Evolutionary conservation across 208 protist genomes (phyloP).

Genomic region (Wallacemonas rigidus): DNA sequence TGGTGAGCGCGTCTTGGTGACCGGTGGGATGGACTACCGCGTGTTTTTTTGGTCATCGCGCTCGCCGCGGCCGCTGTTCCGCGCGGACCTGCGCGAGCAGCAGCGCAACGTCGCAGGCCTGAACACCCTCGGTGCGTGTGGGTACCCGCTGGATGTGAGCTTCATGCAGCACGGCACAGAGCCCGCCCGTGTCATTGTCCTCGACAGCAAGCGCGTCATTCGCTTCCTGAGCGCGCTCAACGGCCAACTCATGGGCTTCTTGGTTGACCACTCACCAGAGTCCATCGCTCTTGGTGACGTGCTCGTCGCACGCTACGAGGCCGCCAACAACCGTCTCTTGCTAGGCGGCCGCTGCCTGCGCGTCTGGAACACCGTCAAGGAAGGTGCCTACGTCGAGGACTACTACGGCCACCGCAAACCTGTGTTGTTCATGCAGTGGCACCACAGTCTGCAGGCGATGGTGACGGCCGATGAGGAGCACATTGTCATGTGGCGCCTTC

Average conservation of each 20-base stretch:
- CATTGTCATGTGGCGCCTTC: slow-evolving; percentile 69
- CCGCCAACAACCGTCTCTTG: slow-evolving; percentile 59
- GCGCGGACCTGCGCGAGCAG: slow-evolving; percentile 61
- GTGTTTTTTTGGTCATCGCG: slow-evolving; percentile 71
- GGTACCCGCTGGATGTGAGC: slow-evolving; percentile 76
- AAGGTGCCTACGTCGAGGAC: slow-evolving; percentile 45
- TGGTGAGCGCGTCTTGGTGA: slow-evolving; percentile 53
- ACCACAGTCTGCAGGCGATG: slow-evolving; percentile 38
- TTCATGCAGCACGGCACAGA: slow-evolving; percentile 47
- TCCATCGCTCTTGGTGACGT: slow-evolving; percentile 57
- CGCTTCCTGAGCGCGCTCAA: slow-evolving; percentile 71
- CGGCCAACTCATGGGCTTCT: slow-evolving; percentile 42
- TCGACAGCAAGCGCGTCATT: slow-evolving; percentile 73
- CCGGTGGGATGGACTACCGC: slow-evolving; percentile 71
- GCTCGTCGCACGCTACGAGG: slow-evolving; percentile 72
- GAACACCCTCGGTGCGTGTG: slow-evolving; percentile 36
- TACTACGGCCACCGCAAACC: slow-evolving; percentile 69
- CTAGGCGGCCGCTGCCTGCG: slow-evolving; percentile 70
- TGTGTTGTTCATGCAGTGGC: slow-evolving; percentile 59
- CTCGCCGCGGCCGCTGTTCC: slow-evolving; percentile 46
- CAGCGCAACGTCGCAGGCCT: slow-evolving; percentile 22
- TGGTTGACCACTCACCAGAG: slow-evolving; percentile 45
- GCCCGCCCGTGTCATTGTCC: slow-evolving; percentile 59
- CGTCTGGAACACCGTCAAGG: slow-evolving; percentile 61
- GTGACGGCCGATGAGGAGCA: slow-evolving; percentile 78